Conservation (phyloP, 768 basidiomycete genomes). For the Panellus pusillus region DNA sequence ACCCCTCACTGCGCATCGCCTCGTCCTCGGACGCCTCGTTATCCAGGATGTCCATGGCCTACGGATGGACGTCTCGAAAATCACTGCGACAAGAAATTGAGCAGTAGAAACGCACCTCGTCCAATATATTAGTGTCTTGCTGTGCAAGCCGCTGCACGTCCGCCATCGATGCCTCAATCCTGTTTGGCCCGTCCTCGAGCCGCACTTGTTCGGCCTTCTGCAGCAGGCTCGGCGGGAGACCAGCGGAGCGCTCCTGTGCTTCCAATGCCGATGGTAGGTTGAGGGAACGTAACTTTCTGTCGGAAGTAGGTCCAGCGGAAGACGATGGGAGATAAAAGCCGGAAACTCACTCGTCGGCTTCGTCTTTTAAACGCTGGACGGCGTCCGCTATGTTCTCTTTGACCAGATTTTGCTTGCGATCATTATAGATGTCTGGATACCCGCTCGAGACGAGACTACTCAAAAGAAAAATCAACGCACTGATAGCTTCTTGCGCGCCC, state of each 20-base stretch:
- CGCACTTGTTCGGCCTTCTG: conserved; percentile 85
- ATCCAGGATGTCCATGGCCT: conserved; percentile 92
- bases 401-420: conserved; percentile 72
- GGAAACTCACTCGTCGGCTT: conserved; percentile 55
- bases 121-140: conserved; percentile 60
- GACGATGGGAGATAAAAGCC: background rate
- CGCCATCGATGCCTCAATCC: conserved; percentile 70
- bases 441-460: background rate
- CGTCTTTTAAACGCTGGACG: conserved; percentile 62
- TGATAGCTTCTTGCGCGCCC: conserved; percentile 88
- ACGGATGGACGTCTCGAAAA: background rate
- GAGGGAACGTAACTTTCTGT: conserved; percentile 64
- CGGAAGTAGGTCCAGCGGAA: background rate
- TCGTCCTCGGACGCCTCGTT: conserved; percentile 88
- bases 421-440: conserved; percentile 75
- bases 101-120: conserved; percentile 61
- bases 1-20: conserved; percentile 51
- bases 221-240: conserved; percentile 85
- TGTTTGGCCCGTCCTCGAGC: conserved; percentile 69
- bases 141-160: conserved; percentile 68
- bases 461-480: conserved; percentile 44
- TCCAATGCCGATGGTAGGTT: conserved; percentile 87
- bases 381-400: conserved; percentile 63
- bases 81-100: background rate
- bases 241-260: conserved; percentile 82